Evolutionary conservation across 495 filamentous ascomycete genomes (phyloP), one percentile per base, ranked within the genome.

Genomic region (Penicillium simplicissimum): DNA sequence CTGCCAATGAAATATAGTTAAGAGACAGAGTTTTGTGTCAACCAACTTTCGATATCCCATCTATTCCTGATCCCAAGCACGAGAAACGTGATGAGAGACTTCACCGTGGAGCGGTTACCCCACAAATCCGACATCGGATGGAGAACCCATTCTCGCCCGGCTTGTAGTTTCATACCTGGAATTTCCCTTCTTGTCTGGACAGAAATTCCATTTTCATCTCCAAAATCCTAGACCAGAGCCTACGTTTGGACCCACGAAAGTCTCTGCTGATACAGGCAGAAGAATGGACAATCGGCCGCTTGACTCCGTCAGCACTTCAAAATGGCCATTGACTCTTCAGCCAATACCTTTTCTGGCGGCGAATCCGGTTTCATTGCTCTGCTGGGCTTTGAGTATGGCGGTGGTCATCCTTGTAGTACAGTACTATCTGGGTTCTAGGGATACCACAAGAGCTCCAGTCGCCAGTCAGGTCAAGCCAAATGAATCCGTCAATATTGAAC

Each of bases 61-160:
- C n/a, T n/a, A n/a, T 25, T n/a, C 31, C 31, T 28, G 8, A 31
- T n/a, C 25, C 31, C 14, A 34, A 31, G 19, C 48, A 52, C 15
- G 48, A 14, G 33, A 51, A 25, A 21, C 25, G 11, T 15, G 21
- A 13, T 15, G 48, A n/a, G 48, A 52, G 33, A 33, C 25, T 11
- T 52, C 31, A 28, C 23, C 2, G 28, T 31, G 28, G 14, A 31
- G 14, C 13, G 25, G 48, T 13, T 52, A 34, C 25, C 31, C 31
- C 48, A 28, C 31, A 52, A 45, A 21, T 19, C 28, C 48, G 48
- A 34, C 48, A 52, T 38, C 52, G 35, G 52, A 36, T 38, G 17
- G 10, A 42, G 19, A 9, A 10, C 28, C 28, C 6, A 21, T n/a
- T 45, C 17, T 45, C 4, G 21, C 23, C 23, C 23, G 23, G 23